Base-by-base conservation (phyloP, 148 eudicot species). In the Persicaria tinctoria region DNA sequence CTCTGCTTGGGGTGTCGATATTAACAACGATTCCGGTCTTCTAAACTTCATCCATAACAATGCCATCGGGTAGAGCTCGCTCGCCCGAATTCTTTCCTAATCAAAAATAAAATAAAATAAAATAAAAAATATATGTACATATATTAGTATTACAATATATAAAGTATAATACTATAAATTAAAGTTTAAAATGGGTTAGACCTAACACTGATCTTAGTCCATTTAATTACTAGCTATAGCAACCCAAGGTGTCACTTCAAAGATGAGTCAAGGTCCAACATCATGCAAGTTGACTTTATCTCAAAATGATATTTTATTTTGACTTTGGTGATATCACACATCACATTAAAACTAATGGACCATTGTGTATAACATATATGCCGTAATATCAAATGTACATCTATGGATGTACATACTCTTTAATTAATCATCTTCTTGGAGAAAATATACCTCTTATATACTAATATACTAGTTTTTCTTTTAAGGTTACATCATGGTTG, bases 201-300 rank as follows among this genome's bases (percentile, higher is more conserved):
- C 70, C 70, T 66, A 66, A 66, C 70, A 12, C 41, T 66, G 70
- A 66, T 66, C 18, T 38, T 38, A 66, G 70, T 66, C 70, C 46
- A 66, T 44, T 44, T 32, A 12, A 14, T 63, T 27, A 45, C 45
- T 63, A 12, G 7, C 69, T 10, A 63, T 63, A 12, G 7, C 69
- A 7, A 63, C 47, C 41, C 18, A 60, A 4, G 48, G 47, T 66
- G 70, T 66, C 70, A 66, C 48, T 41, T 66, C 70, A 66, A 66
- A 66, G 48, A 66, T 38, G 70, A 66, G 70, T 66, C 70, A 66
- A 66, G 70, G 48, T 66, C 70, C 70, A 66, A 66, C 70, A 66
- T 66, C 16, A 66, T 66, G 70, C 18, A 44, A 66, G 70, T 66
- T 66, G 70, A 66, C 70, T 66, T 66, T 66, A 14, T 41, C 45